Conservation (phyloP, 305 asterid species). For the Fraxinus ornus region DNA sequence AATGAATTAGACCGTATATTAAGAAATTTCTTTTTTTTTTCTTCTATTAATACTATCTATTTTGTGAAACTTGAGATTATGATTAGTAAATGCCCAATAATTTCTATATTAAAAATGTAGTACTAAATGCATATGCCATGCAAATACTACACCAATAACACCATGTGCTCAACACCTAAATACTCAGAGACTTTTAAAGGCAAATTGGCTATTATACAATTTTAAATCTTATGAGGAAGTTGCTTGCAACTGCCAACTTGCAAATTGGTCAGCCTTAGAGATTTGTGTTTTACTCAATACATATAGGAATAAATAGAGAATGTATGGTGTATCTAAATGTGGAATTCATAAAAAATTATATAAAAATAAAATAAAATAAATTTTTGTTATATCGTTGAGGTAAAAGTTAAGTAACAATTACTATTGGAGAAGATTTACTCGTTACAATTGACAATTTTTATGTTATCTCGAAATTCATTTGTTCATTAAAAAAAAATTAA, state of each 20-base stretch:
- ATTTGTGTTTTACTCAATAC: not conserved
- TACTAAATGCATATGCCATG: slow-evolving; percentile 27
- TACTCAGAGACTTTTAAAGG: slow-evolving; percentile 5
- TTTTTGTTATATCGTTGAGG: not conserved
- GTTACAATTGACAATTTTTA: not conserved
- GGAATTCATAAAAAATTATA: not conserved
- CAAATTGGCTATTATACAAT: not conserved
- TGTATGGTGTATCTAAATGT: not conserved
- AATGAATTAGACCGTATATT: not conserved
- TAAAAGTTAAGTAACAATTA: not conserved
- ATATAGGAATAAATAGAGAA: not conserved
- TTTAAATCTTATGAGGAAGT: not conserved
- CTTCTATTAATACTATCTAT: not conserved
- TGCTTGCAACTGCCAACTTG: not conserved
- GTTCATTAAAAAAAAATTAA: not conserved
- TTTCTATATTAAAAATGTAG: not conserved
- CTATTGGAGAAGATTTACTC: not conserved
- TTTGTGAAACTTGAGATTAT: not conserved
- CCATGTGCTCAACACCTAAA: slow-evolving; percentile 34
- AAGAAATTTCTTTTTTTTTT: not conserved
- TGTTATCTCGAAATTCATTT: not conserved
- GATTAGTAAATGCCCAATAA: not conserved
- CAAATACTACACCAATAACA: not conserved
- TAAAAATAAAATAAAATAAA: not conserved
- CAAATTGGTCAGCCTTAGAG: not conserved